Evolutionary conservation across 768 basidiomycete species (phyloP).

Genomic region (Wakefieldia striispora): DNA sequence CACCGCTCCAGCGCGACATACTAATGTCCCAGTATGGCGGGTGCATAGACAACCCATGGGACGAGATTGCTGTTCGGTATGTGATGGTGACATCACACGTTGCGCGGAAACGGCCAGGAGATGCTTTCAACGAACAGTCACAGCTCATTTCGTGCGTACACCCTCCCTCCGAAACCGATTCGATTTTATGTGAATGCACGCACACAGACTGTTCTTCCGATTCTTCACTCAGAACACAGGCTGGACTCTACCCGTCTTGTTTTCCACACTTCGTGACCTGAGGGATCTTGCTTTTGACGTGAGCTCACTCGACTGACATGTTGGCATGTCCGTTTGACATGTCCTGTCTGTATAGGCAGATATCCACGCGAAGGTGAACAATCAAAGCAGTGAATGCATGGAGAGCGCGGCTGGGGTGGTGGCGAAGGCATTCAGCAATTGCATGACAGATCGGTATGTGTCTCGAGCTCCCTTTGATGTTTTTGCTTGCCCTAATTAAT

Average conservation of each 20-base stretch:
- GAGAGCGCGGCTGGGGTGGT: constrained; percentile 86
- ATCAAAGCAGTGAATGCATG: constrained; percentile 63
- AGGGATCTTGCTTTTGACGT: constrained; percentile 87
- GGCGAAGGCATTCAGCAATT: constrained; percentile 85
- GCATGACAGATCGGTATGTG: constrained; percentile 76
- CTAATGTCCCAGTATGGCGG: constrained; percentile 44
- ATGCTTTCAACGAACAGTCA: constrained; percentile 81
- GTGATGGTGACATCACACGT: constrained; percentile 71
- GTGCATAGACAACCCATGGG: constrained; percentile 73
- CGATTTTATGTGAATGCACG: not conserved
- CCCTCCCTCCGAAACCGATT: not conserved
- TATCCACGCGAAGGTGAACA: constrained; percentile 53
- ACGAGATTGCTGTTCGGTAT: constrained; percentile 83
- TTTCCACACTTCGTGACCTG: constrained; percentile 77
- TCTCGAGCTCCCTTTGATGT: not conserved
- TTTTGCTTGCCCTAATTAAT: constrained; percentile 1
- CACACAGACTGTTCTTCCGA: constrained; percentile 65
- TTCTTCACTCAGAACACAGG: constrained; percentile 80
- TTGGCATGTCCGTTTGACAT: not conserved
- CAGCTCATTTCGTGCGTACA: constrained; percentile 68
- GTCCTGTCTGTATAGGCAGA: constrained; percentile 48
- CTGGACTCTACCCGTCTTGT: constrained; percentile 84
- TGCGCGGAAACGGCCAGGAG: constrained; percentile 60
- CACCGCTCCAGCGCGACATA: constrained; percentile 30
- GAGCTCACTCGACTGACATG: constrained; percentile 14